Conservation (phyloP, 2,329 filamentous ascomycete species). For the Dactylellina haptotyla region DNA sequence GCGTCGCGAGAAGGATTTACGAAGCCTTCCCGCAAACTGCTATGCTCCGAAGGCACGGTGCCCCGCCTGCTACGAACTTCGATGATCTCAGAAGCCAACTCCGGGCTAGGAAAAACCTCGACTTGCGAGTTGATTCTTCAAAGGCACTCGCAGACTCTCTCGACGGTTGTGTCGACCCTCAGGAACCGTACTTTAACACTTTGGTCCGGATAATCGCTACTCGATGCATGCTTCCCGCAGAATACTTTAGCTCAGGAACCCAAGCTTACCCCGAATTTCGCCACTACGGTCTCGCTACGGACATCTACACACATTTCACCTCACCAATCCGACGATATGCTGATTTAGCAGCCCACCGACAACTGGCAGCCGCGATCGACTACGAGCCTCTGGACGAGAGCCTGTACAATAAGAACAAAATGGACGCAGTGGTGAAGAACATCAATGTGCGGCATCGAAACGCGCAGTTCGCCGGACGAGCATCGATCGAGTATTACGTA, state of each 20-base stretch:
- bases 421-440: slow-evolving; percentile 96
- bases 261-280: slow-evolving; percentile 93
- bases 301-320: slow-evolving; percentile 99
- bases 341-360: slow-evolving; percentile 92
- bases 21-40: slow-evolving; percentile 93
- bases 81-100: slow-evolving; percentile 92
- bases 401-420: slow-evolving; percentile 80
- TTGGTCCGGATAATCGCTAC: slow-evolving; percentile 97
- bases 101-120: slow-evolving; percentile 82
- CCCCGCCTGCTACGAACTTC: slow-evolving; percentile 95
- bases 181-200: slow-evolving; percentile 97
- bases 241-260: slow-evolving; percentile 96
- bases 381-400: slow-evolving; percentile 87
- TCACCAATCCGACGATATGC: slow-evolving; percentile 96
- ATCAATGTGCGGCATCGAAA: slow-evolving; percentile 98
- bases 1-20: slow-evolving; percentile 89
- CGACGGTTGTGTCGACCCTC: slow-evolving; percentile 80
- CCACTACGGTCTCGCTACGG: slow-evolving; percentile 93
- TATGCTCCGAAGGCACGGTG: slow-evolving; percentile 82
- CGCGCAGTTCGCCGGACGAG: slow-evolving; percentile 91
- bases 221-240: slow-evolving; percentile 98
- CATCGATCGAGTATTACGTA: slow-evolving; percentile 97
- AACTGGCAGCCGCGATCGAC: slow-evolving; percentile 92
- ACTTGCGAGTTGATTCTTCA: slow-evolving; percentile 84
- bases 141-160: slow-evolving; percentile 93